Evolutionary conservation across 2,329 filamentous ascomycete species (phyloP), one percentile per base, ranked within the genome.

Genomic region (Leptographium procerum): DNA sequence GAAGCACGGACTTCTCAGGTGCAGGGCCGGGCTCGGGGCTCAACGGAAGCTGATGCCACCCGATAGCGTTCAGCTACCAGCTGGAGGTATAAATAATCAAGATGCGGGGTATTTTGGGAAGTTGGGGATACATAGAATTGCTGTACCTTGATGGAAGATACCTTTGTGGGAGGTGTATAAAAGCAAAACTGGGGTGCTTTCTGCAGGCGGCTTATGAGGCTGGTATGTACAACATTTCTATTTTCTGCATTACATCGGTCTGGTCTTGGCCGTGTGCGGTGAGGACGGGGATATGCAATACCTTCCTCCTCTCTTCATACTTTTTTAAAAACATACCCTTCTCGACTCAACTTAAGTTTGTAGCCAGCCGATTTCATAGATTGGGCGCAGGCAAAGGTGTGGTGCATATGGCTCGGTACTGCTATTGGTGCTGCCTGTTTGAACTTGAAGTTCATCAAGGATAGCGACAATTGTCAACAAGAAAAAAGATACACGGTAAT

Each of bases 321-420:
- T n/a, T n/a, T n/a, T n/a, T n/a, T n/a, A 33, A 45, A 56, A 51
- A 40, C 47, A 59, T 59, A 55, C 51, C 33, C 56, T 45, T 57
- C 59, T 55, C 59, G 52, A 52, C 54, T 60, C 56, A 34, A 45
- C 24, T 24, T 54, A 4, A 4, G 19, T 22, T 52, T 26, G 24
- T 9, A 22, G 31, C 31, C 14, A 36, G 34, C 34, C 6, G 16
- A 4, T 36, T 36, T 36, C 34, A 16, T 16, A 16, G 10, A 16
- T 36, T n/a, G n/a, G n/a, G n/a, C n/a, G n/a, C n/a, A n/a, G n/a
- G n/a, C n/a, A n/a, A n/a, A n/a, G n/a, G n/a, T n/a, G n/a, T n/a
- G n/a, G n/a, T n/a, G n/a, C n/a, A n/a, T n/a, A n/a, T n/a, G n/a
- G n/a, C n/a, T n/a, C n/a, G n/a, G n/a, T n/a, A n/a, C n/a, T n/a